A percentile compares a stretch with the other conserved stretches of the same genome.
Evolutionary conservation across 2,329 filamentous ascomycete species (phyloP).

Genomic region (Nigrospora oryzae): DNA sequence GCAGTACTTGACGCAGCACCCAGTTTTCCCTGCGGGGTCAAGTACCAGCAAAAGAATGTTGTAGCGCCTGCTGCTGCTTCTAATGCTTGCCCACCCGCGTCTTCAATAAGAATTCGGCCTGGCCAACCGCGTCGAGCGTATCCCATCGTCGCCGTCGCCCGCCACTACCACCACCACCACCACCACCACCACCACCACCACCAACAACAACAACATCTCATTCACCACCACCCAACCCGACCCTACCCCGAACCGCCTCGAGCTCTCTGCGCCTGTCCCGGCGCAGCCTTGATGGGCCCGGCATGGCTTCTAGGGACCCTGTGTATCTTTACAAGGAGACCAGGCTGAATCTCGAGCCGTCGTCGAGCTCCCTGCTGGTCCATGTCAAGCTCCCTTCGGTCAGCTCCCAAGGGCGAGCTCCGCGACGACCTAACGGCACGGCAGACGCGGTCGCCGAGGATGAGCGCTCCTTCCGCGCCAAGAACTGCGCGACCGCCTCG

Average conservation of each 20-base stretch:
- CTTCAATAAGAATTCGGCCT: background rate
- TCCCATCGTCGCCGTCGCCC: background rate
- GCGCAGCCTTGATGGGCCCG: slow-evolving; percentile 48
- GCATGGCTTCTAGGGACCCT: slow-evolving; percentile 56
- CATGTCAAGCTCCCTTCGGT: slow-evolving; percentile 58
- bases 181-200: no score
- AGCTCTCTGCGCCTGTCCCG: slow-evolving; percentile 2
- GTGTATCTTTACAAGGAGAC: slow-evolving; percentile 78
- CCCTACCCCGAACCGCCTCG: background rate
- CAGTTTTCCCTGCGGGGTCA: no score
- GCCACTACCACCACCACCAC: no score
- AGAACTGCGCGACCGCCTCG: slow-evolving; percentile 67
- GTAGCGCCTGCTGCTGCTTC: no score
- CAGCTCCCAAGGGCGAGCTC: slow-evolving; percentile 33
- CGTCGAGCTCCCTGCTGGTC: slow-evolving; percentile 59
- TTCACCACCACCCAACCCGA: background rate
- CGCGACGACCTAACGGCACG: slow-evolving; percentile 29
- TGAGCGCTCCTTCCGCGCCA: slow-evolving; percentile 63
- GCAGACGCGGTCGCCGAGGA: slow-evolving; percentile 45
- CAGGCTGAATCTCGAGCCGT: slow-evolving; percentile 71
- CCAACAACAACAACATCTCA: background rate
- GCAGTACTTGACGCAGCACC: no score
- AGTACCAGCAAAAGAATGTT: no score
- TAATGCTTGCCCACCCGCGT: no score
- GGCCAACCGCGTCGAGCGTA: background rate